These are phyloP conservation scores for Leccinum fuscescens DNA, from an alignment of 1,284 basidiomycete species.

Conservation along the genomic window DNA sequence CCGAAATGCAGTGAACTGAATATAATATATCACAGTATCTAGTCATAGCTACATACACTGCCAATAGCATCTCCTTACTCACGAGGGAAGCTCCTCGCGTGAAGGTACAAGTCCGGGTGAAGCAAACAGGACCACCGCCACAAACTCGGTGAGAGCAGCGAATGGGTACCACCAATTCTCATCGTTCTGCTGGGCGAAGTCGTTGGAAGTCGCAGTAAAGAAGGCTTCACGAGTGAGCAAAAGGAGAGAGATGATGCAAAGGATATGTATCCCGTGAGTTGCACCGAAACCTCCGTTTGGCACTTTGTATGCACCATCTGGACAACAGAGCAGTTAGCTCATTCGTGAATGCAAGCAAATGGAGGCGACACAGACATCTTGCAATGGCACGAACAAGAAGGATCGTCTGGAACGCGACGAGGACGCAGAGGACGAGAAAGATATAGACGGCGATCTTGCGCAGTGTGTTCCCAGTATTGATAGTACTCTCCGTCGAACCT, in stretches of 20 bases:
- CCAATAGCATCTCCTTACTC: background rate
- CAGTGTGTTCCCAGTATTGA: conserved; percentile 26
- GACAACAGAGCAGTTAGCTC: conserved; percentile 1
- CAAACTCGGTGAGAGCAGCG: conserved; percentile 42
- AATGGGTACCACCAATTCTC: conserved; percentile 50
- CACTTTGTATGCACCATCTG: conserved; percentile 25
- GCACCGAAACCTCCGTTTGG: conserved; percentile 27
- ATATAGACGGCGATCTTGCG: conserved; percentile 40
- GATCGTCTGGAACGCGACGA: conserved; percentile 41
- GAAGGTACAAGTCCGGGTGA: conserved; percentile 45
- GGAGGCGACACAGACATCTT: conserved; percentile 18
- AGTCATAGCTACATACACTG: background rate
- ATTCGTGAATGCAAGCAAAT: background rate
- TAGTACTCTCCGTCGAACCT: conserved; percentile 9
- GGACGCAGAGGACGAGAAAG: conserved; percentile 44
- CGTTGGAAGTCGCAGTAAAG: conserved; percentile 36
- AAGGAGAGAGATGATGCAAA: conserved; percentile 38
- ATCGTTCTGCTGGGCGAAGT: conserved; percentile 32
- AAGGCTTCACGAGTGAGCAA: conserved; percentile 44
- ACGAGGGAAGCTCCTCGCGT: conserved; percentile 28
- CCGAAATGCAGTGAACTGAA: background rate
- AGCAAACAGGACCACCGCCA: conserved; percentile 41
- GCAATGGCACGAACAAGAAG: conserved; percentile 29
- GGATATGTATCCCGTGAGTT: conserved; percentile 35
- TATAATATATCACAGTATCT: background rate